These are phyloP conservation scores for Hyaloscypha finlandica DNA, from an alignment of 495 filamentous ascomycete species.

Conservation along the genomic window DNA sequence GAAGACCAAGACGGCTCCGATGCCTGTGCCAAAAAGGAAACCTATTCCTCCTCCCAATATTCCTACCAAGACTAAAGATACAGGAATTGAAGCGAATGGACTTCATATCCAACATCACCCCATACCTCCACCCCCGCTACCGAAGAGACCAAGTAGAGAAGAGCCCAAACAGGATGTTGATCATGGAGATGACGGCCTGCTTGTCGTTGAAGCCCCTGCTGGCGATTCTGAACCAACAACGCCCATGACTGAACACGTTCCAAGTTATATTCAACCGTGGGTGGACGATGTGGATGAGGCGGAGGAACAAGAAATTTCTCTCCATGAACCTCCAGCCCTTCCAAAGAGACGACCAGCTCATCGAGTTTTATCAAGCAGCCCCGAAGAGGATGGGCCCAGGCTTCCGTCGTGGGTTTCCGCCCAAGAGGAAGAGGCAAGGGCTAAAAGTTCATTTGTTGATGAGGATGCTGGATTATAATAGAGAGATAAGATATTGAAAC, in stretches of 20 bases:
- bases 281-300: constrained; percentile 40
- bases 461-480: constrained; percentile 28
- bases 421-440: constrained; percentile 38
- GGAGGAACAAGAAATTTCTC: constrained; percentile 7
- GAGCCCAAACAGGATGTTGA: constrained; percentile 23
- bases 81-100: constrained; percentile 27
- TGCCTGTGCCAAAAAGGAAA: constrained; percentile 62
- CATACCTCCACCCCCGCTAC: constrained; percentile 45
- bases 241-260: constrained; percentile 36
- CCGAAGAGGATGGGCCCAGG: constrained; percentile 33
- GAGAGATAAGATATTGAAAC: not conserved
- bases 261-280: constrained; percentile 44
- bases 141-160: constrained; percentile 31
- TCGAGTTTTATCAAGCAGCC: constrained; percentile 29
- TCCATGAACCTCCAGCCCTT: constrained; percentile 17
- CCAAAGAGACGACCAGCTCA: constrained; percentile 26
- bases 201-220: constrained; percentile 60
- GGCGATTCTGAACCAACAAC: constrained; percentile 59
- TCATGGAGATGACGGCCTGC: constrained; percentile 51
- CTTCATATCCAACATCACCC: constrained; percentile 22
- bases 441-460: constrained; percentile 36
- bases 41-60: constrained; percentile 47
- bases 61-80: constrained; percentile 30
- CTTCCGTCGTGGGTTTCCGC: constrained; percentile 35
- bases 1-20: constrained; percentile 55